phyloP scores from a whole-genome alignment of 2,329 filamentous ascomycete genomes.

The Diaporthe australafricana region DNA sequence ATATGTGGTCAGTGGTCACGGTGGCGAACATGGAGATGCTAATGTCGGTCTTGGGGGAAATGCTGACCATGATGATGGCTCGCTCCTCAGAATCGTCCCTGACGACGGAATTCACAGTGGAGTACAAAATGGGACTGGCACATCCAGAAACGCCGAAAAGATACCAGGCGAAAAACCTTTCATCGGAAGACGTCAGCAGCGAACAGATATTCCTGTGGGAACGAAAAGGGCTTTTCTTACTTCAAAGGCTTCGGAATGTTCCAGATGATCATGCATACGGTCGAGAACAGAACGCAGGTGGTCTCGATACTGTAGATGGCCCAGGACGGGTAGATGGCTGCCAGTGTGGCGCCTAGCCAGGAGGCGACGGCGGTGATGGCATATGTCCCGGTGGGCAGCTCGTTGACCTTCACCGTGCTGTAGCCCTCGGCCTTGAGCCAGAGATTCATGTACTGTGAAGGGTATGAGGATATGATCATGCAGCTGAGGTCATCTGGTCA shows the following conservation, averaged over 20 bases:
- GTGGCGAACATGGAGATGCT: not conserved
- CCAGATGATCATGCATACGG: slow-evolving; percentile 61
- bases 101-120: slow-evolving; percentile 56
- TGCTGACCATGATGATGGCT: slow-evolving; percentile 50
- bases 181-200: slow-evolving; percentile 25
- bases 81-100: slow-evolving; percentile 54
- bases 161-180: slow-evolving; percentile 56
- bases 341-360: slow-evolving; percentile 61
- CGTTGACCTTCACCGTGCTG: slow-evolving; percentile 60
- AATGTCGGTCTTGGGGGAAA: not conserved
- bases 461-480: slow-evolving; percentile 59
- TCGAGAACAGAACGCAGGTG: slow-evolving; percentile 54
- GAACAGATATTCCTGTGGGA: not conserved
- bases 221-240: slow-evolving; percentile 44
- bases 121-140: slow-evolving; percentile 55
- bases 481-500: slow-evolving; percentile 43
- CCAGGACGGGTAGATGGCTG: slow-evolving; percentile 63
- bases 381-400: slow-evolving; percentile 60
- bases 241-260: slow-evolving; percentile 60
- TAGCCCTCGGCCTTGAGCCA: slow-evolving; percentile 64
- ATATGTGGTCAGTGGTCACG: not conserved
- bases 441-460: slow-evolving; percentile 60
- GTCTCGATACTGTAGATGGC: slow-evolving; percentile 57
- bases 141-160: slow-evolving; percentile 53
- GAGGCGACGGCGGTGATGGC: slow-evolving; percentile 61